Conservation (phyloP, 306 rosid species). For the Arachis stenosperma region DNA sequence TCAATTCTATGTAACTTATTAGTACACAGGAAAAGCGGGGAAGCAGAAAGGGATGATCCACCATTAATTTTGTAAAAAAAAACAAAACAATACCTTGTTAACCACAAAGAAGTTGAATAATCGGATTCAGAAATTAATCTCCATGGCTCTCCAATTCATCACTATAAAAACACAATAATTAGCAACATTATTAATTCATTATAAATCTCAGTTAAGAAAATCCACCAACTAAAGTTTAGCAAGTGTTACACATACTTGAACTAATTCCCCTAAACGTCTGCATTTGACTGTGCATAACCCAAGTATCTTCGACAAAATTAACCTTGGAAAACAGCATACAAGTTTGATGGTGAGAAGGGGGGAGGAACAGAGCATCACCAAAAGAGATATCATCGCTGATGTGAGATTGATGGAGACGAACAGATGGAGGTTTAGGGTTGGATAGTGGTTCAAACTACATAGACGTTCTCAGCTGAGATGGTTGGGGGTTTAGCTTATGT, state of each 20-base stretch:
- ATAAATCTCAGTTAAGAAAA: conserved; percentile 15
- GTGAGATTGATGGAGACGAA: too few species aligned
- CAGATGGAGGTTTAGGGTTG: too few species aligned
- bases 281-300: conserved; percentile 76
- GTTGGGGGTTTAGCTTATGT: too few species aligned
- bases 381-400: too few species aligned
- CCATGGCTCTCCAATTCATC: conserved; percentile 90
- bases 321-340: conserved; percentile 33
- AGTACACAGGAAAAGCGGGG: too few species aligned
- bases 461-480: too few species aligned
- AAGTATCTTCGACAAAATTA: conserved; percentile 94
- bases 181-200: conserved; percentile 26
- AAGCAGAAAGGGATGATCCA: too few species aligned
- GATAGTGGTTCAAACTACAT: too few species aligned
- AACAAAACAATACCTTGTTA: too few species aligned
- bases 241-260: conserved; percentile 65
- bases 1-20: conserved; percentile 62
- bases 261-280: conserved; percentile 72
- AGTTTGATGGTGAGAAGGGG: too few species aligned
- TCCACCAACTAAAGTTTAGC: conserved; percentile 24
- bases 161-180: conserved; percentile 55
- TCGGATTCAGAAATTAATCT: conserved; percentile 77
- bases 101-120: conserved; percentile 66
- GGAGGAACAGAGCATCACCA: too few species aligned
- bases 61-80: too few species aligned